phyloP scores from a whole-genome alignment of 2,329 filamentous ascomycete species.

The Talaromyces rugulosus region DNA sequence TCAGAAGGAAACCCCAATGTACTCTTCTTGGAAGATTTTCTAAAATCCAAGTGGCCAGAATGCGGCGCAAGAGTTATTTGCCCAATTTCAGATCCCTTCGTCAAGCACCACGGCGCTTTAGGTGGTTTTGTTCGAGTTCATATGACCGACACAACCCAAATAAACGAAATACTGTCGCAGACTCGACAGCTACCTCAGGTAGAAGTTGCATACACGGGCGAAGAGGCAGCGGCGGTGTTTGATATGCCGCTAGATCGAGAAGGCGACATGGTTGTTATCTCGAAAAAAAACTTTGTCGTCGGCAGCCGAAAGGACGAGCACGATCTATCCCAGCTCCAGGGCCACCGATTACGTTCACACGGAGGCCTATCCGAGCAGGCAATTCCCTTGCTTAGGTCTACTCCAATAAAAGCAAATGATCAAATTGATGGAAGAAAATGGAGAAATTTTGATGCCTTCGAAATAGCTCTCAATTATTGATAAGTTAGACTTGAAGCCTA shows the following conservation, averaged over 20 bases:
- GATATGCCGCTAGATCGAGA: slow-evolving; percentile 40
- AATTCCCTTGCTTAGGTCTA: slow-evolving; percentile 34
- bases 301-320: slow-evolving; percentile 33
- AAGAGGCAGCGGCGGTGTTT: slow-evolving; percentile 30
- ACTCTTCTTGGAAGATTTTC: slow-evolving; percentile 37
- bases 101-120: slow-evolving; percentile 41
- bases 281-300: slow-evolving; percentile 34
- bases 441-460: slow-evolving; percentile 40
- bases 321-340: slow-evolving; percentile 29
- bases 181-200: slow-evolving; percentile 29
- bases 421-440: slow-evolving; percentile 18
- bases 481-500: not conserved
- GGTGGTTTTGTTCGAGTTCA: slow-evolving; percentile 42
- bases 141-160: slow-evolving; percentile 20
- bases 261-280: slow-evolving; percentile 39
- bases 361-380: slow-evolving; percentile 39
- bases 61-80: slow-evolving; percentile 38
- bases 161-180: slow-evolving; percentile 27
- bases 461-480: slow-evolving; percentile 31
- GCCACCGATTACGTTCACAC: slow-evolving; percentile 37
- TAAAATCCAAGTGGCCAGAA: slow-evolving; percentile 28
- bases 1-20: slow-evolving; percentile 33
- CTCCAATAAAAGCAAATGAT: slow-evolving; percentile 14
- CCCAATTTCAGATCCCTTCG: slow-evolving; percentile 43
- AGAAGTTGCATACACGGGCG: slow-evolving; percentile 26